Evolutionary conservation across 164 flowering plant genomes (phyloP).

Genomic region (Nymphaea colorata): DNA sequence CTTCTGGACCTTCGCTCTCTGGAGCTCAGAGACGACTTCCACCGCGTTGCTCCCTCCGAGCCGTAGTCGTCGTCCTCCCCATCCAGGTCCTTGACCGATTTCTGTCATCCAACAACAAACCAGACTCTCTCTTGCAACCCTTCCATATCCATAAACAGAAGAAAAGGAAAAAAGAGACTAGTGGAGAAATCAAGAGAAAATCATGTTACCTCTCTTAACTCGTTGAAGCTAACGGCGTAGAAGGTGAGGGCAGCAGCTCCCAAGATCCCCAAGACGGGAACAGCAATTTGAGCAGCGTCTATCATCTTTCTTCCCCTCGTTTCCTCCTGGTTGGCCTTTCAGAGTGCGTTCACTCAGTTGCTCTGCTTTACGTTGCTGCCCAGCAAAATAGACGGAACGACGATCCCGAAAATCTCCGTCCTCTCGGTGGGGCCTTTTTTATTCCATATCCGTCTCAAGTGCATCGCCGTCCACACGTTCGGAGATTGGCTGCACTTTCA

Average conservation of each 20-base stretch:
- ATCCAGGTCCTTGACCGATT: slow-evolving; percentile 39
- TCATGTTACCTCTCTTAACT: slow-evolving; percentile 48
- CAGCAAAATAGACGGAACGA: no score
- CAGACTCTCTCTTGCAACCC: background rate
- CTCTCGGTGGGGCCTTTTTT: no score
- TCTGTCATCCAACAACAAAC: slow-evolving; percentile 19
- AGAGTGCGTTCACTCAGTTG: background rate
- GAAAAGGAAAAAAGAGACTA: background rate
- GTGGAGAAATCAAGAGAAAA: background rate
- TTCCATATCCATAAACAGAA: background rate
- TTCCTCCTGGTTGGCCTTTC: background rate
- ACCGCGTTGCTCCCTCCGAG: slow-evolving; percentile 21
- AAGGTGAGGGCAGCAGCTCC: slow-evolving; percentile 67
- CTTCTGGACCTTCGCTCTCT: slow-evolving; percentile 47
- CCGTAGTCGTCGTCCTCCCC: slow-evolving; percentile 25
- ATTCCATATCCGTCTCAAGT: no score
- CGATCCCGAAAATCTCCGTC: no score
- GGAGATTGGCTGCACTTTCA: no score
- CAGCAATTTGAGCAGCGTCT: slow-evolving; percentile 31
- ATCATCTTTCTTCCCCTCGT: background rate
- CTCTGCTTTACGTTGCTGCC: no score
- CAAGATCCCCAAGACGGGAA: slow-evolving; percentile 51
- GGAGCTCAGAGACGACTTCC: slow-evolving; percentile 33
- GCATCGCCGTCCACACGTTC: no score
- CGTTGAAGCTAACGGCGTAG: slow-evolving; percentile 70